Base-by-base conservation (phyloP, 2,329 filamentous ascomycete species). In the Xylaria sp. region DNA sequence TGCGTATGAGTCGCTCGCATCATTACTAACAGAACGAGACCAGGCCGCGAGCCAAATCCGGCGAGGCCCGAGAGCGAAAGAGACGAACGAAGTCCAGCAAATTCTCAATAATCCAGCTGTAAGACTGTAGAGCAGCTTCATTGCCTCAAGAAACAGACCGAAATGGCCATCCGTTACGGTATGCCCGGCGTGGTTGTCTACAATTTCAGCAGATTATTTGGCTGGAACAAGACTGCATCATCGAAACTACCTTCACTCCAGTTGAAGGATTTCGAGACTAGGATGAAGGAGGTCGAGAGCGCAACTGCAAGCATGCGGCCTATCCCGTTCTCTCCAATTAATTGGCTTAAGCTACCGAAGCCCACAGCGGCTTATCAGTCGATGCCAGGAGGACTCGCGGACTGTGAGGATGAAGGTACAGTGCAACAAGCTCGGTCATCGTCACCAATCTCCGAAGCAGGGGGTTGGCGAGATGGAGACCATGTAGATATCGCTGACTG, bases 191-290 rank as follows among this genome's bases (percentile, higher is more conserved):
- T 56, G 12, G 31, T 71, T 0, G 64, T 61, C 1, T 75, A 75
- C 43, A 75, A 75, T 55, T 74, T 77, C 15, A 72, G 72, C 33
- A 73, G 41, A 62, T 68, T 73, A 1, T 9, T 72, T 2, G 52
- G 61, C n/a, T 74, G 73, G 70, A 76, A 75, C 31, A 41, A 62
- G 41, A 48, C 52, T 10, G 54, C 60, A 1, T 36, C 43, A 4
- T 33, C 64, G 8, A 56, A 23, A 39, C 12, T 72, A 3, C 70
- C 75, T 18, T 69, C 75, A 4, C 64, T 73, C 1, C 74, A 74
- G 25, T 59, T 73, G 12, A 66, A 18, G 9, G 46, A 63, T 41
- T 59, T 69, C 23, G 51, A 28, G 10, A 23, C 55, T 9, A 48
- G 23, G 8, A 56, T 23, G 48, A 51, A 48, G 6, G 58, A 49